Percentiles rank a stretch among this genome's conserved stretches.
Conservation (phyloP, 2,329 filamentous ascomycete genomes). For the Hymenoscyphus infarciens region DNA sequence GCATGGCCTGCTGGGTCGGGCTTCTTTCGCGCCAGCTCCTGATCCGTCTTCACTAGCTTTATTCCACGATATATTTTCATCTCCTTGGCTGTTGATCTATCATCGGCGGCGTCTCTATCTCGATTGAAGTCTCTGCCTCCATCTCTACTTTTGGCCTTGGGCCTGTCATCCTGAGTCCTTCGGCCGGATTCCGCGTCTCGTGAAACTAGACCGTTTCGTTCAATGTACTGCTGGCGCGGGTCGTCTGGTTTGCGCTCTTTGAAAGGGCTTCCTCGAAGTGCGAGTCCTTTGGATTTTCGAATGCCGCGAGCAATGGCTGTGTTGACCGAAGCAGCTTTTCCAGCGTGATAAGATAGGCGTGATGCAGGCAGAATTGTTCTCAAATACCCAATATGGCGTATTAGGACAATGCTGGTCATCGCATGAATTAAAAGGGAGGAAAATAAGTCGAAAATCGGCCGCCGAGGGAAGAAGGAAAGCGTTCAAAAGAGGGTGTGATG, state of each 20-base stretch:
- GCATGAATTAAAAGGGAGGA: slow-evolving; percentile 5
- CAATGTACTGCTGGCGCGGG: slow-evolving; percentile 16
- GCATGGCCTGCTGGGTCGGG: slow-evolving; percentile 13
- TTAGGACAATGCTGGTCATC: slow-evolving; percentile 27
- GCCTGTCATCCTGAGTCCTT: not conserved
- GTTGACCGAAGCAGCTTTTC: slow-evolving; percentile 53
- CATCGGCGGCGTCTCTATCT: not conserved
- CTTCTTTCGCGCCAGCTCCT: slow-evolving; percentile 13
- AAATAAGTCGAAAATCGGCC: not conserved
- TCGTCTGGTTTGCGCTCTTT: slow-evolving; percentile 12
- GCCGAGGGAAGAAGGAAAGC: not conserved
- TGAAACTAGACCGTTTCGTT: slow-evolving; percentile 19
- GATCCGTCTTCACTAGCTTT: slow-evolving; percentile 13
- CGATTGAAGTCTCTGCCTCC: not conserved
- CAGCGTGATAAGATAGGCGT: slow-evolving; percentile 18
- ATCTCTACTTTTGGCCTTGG: not conserved
- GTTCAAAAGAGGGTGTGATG: not conserved
- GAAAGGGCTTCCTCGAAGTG: slow-evolving; percentile 26
- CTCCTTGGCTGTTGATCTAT: not conserved
- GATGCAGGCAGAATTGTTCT: slow-evolving; percentile 9
- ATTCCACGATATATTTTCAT: slow-evolving; percentile 9
- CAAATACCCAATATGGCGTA: slow-evolving; percentile 16
- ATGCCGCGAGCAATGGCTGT: slow-evolving; percentile 69
- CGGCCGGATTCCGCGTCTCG: not conserved
- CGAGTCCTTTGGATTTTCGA: slow-evolving; percentile 44